These are phyloP conservation scores for Zymoseptoria pseudotritici DNA, from an alignment of 2,329 filamentous ascomycete species.

Conservation along the genomic window DNA sequence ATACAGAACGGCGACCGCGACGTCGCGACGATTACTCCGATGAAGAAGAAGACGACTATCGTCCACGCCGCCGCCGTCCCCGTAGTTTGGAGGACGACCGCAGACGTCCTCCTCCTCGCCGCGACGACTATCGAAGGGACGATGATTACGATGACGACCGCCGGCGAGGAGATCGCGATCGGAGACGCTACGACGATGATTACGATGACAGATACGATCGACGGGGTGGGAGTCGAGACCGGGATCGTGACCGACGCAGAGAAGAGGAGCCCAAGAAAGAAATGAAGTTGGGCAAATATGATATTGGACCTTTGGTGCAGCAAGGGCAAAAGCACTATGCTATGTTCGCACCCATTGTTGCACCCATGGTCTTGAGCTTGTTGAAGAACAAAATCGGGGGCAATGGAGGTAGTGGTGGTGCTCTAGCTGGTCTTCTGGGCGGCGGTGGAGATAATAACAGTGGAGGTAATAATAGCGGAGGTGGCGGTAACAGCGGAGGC, in stretches of 20 bases:
- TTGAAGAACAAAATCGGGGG: conserved; percentile 16
- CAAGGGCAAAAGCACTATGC: conserved; percentile 29
- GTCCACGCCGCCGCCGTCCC: conserved; percentile 8
- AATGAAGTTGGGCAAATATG: conserved; percentile 28
- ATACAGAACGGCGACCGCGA: conserved; percentile 19
- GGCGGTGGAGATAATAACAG: too few species aligned
- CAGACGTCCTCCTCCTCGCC: conserved; percentile 9
- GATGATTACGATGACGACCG: conserved; percentile 20
- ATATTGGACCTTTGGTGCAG: conserved; percentile 27
- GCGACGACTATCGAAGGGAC: conserved; percentile 15
- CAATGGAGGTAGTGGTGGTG: background rate
- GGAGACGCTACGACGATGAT: conserved; percentile 17
- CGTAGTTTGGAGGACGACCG: conserved; percentile 15
- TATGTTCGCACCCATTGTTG: conserved; percentile 26
- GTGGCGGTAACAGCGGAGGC: too few species aligned
- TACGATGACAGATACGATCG: conserved; percentile 17
- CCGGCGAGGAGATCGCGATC: conserved; percentile 8
- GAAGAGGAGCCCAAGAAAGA: conserved; percentile 17
- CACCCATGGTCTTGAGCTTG: conserved; percentile 25
- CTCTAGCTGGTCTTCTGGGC: too few species aligned
- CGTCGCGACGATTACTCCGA: conserved; percentile 19
- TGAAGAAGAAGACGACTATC: conserved; percentile 16
- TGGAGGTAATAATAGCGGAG: too few species aligned
- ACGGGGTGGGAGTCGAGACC: conserved; percentile 12
- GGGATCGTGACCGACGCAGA: conserved; percentile 8